Conservation (phyloP, 2,329 filamentous ascomycete species). For the Pyrenophora tritici-repentis region DNA sequence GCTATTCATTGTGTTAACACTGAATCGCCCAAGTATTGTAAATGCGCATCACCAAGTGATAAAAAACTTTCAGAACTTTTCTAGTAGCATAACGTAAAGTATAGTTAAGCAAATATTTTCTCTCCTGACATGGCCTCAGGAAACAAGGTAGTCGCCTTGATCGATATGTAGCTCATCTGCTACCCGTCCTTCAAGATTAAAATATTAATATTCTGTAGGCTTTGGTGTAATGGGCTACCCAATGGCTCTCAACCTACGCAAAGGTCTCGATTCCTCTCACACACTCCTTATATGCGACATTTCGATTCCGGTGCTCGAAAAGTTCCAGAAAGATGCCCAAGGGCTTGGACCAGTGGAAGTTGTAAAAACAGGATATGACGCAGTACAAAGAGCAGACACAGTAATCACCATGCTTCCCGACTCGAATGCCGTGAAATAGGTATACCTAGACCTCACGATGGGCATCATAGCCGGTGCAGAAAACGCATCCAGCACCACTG, state of each 20-base stretch:
- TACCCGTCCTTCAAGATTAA: not conserved
- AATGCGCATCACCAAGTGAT: no score
- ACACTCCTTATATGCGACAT: constrained; percentile 50
- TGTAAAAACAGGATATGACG: constrained; percentile 47
- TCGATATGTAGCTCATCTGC: constrained; percentile 16
- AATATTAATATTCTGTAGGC: constrained; percentile 25
- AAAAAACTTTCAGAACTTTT: no score
- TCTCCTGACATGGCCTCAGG: constrained; percentile 20
- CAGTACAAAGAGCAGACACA: constrained; percentile 46
- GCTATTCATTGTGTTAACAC: no score
- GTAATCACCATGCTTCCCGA: constrained; percentile 52
- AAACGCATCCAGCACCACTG: constrained; percentile 29
- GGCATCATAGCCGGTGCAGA: constrained; percentile 51
- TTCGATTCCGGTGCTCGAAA: constrained; percentile 41
- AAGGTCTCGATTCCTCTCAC: constrained; percentile 38
- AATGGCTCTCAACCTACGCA: constrained; percentile 50
- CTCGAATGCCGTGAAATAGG: constrained; percentile 43
- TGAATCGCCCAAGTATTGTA: no score
- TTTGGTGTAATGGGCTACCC: constrained; percentile 52
- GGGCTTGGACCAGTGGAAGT: constrained; percentile 45
- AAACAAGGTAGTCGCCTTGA: constrained; percentile 32
- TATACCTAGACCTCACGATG: constrained; percentile 49
- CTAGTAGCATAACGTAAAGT: no score
- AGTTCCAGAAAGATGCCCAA: constrained; percentile 46
- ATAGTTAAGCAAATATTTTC: no score